Evolutionary conservation across 2,329 filamentous ascomycete genomes (phyloP).

Genomic region (Venturia effusa): DNA sequence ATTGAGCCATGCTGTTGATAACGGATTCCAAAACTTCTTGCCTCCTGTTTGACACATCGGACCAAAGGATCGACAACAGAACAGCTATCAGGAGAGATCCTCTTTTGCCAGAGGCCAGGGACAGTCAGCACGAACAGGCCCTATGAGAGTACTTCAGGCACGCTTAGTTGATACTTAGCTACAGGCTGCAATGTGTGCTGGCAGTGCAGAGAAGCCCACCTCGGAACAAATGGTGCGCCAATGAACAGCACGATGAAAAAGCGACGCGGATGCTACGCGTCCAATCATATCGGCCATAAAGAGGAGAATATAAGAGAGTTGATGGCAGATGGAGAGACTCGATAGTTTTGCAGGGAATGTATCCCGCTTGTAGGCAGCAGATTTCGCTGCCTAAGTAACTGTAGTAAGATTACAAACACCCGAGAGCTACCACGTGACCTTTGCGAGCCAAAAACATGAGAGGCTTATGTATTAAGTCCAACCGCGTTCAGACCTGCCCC

Average conservation of each 20-base stretch:
- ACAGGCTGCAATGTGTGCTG: background rate
- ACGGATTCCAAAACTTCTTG: too few relatives aligned
- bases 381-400: background rate
- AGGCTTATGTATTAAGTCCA: background rate
- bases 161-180: background rate
- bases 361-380: background rate
- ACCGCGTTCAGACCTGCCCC: background rate
- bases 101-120: too few relatives aligned
- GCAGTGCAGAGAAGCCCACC: background rate
- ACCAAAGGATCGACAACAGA: too few relatives aligned
- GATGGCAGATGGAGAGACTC: background rate
- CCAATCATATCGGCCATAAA: background rate
- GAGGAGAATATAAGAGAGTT: background rate
- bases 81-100: too few relatives aligned
- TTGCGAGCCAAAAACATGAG: background rate
- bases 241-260: background rate
- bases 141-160: background rate
- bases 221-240: background rate
- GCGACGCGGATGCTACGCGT: background rate
- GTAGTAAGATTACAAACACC: too few relatives aligned
- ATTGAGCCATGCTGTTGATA: too few relatives aligned
- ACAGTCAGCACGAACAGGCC: background rate
- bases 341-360: too few relatives aligned
- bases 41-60: too few relatives aligned
- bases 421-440: background rate